Conservation (phyloP, 2,329 filamentous ascomycete genomes). For the Colletotrichum abscissum region DNA sequence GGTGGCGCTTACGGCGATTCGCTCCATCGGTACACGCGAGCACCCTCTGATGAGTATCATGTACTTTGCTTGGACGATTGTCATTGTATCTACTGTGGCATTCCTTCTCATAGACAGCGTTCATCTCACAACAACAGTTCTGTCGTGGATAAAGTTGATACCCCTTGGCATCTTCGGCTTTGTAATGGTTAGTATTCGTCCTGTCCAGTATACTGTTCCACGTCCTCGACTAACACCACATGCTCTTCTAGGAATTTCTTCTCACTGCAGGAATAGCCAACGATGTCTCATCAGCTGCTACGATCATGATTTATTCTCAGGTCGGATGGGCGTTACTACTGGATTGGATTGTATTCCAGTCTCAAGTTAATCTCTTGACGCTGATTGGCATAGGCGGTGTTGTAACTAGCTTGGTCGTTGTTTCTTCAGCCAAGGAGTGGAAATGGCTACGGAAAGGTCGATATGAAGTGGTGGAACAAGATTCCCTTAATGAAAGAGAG, state of each 20-base stretch:
- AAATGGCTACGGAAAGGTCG: background rate
- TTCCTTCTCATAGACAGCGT: constrained; percentile 15
- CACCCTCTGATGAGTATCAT: constrained; percentile 19
- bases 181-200: constrained; percentile 6
- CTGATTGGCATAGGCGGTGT: constrained; percentile 20
- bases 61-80: constrained; percentile 24
- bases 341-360: constrained; percentile 11
- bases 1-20: constrained; percentile 22
- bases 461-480: background rate
- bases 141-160: constrained; percentile 21
- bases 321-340: constrained; percentile 20
- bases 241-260: constrained; percentile 3
- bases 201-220: background rate
- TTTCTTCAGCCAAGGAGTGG: constrained; percentile 23
- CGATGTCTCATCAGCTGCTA: constrained; percentile 16
- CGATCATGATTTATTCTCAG: constrained; percentile 26
- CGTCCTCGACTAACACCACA: background rate
- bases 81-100: background rate
- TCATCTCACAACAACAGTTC: background rate
- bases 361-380: constrained; percentile 9
- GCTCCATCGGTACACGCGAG: constrained; percentile 8
- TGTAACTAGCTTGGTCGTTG: constrained; percentile 7
- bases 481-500: background rate
- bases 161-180: constrained; percentile 26
- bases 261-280: constrained; percentile 22